Evolutionary conservation across 139 green algal genomes (phyloP), one percentile per base, ranked within the genome.

Genomic region (Gonium pectorale): DNA sequence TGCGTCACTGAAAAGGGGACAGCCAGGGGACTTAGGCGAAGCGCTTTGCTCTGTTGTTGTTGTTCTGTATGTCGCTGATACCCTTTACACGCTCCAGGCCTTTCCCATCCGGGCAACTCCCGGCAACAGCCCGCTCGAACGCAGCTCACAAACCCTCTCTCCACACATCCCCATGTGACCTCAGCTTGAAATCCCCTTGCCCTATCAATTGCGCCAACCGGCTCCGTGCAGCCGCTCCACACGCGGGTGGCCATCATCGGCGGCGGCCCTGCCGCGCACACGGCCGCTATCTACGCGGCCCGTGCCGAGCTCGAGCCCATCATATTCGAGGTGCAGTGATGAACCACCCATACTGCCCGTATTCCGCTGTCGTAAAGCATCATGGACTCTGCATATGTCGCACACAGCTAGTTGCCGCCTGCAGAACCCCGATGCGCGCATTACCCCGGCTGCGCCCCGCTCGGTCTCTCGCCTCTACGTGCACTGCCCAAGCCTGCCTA

Each of bases 251-350:
- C 80, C 52, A 98, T 98, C 78, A 89, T 98, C 11, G 95, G 95
- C 29, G 93, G 85, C 8, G 95, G 95, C 11, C 95, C 95, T 31
- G 95, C 95, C 29, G 95, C 93, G 2, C 95, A 98, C 84, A 97
- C 95, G 22, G 95, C 95, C n/a, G 95, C 95, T 17, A 90, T 91
- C 21, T 95, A 95, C 81, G 73, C 87, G 26, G 91, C 84, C 3
- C 79, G 92, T 0, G 89, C 92, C 60, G 95, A 98, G 83, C 88
- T 98, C 41, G 77, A 93, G 60, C 95, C 95, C 15, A 85, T 98
- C 27, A 59, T 97, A 33, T 94, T 97, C 75, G 94, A 97, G 79
- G 94, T 72, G 22, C 21, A 38, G 33, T n/a, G n/a, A n/a, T n/a
- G n/a, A n/a, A n/a, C 7, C 15, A 22, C 29, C 24, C 17, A 56